Evolutionary conservation across 1,284 basidiomycete species (phyloP), one percentile per base, ranked within the genome.

Genomic region (Ceratobasidium sp.): DNA sequence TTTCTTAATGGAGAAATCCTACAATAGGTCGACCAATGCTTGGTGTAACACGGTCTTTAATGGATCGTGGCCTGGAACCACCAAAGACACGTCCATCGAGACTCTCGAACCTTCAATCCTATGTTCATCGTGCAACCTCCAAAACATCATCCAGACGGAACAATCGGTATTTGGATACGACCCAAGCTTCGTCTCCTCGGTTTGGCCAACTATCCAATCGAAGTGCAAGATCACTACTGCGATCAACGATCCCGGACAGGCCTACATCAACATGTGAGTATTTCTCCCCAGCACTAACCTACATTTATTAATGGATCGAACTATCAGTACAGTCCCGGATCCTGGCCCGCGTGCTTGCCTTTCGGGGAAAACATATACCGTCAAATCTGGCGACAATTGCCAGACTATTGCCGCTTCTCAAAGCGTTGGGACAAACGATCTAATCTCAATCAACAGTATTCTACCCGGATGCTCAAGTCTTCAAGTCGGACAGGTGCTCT

Each of bases 141-240:
- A 65, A n/a, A 65, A 17, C 62, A 42, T 65, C 23, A 20, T 65
- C 23, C 62, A 40, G 20, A n/a, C 62, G 17, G 38, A 65, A 26
- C 62, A 65, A 40, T 65, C 62, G 17, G 62, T 65, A 26, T 65
- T 65, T 65, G 62, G 44, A 13, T 65, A 65, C 44, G 62, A 65
- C 62, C 62, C 62, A 20, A 65, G 38, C 20, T 65, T 65, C 33
- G 62, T 44, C 13, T 65, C 62, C 62, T 20, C 6, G n/a, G 20
- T 20, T 13, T 65, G 62, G 62, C 62, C 62, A 20, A 65, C 40
- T 17, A 65, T 65, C 62, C 62, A 65, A 20, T 65, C 62, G 38
- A 65, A 65, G 33, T 65, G 62, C 40, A 65, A 65, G 38, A 65
- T 65, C 62, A 65, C 62, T 13, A 65, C 62, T 12, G 26, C 17